Evolutionary conservation across 192 early-diverging fungal species (phyloP).

Genomic region (Coemansia sp.): DNA sequence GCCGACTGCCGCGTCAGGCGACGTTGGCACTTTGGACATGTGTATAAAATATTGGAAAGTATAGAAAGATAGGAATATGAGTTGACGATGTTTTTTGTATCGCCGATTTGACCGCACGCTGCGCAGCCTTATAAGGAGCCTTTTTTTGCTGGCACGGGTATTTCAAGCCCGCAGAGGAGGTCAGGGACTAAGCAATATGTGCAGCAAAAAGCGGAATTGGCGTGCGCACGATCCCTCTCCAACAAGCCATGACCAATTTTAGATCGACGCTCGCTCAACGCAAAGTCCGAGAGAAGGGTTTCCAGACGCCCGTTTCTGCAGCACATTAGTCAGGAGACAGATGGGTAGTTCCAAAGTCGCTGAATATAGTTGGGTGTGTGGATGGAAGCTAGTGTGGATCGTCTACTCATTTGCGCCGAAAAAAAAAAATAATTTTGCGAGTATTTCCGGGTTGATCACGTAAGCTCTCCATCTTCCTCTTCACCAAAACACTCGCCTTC

Average conservation of each 20-base stretch:
- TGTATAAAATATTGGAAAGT: neutral
- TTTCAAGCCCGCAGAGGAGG: neutral
- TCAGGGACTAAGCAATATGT: neutral
- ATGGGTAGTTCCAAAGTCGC: neutral
- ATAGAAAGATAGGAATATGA: neutral
- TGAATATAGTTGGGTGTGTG: neutral
- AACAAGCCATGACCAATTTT: neutral
- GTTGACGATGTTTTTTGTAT: neutral
- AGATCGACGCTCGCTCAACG: neutral
- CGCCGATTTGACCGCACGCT: neutral
- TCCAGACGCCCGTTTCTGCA: neutral
- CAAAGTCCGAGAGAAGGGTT: slow-evolving; percentile 10
- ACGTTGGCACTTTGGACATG: neutral
- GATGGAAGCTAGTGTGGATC: neutral
- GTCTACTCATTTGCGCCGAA: neutral
- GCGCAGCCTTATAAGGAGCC: neutral
- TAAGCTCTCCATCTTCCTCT: slow-evolving; percentile 49
- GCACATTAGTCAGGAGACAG: neutral
- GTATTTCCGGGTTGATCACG: neutral
- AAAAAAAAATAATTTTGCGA: neutral
- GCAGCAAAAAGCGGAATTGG: slow-evolving; percentile 6
- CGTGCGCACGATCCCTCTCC: neutral
- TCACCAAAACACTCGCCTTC: slow-evolving; percentile 38
- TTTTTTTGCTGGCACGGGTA: slow-evolving; percentile 1
- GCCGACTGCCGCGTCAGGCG: neutral